Evolutionary conservation across 139 green algal genomes (phyloP), one percentile per base, ranked within the genome.

Genomic region (Yamagishiella unicocca): DNA sequence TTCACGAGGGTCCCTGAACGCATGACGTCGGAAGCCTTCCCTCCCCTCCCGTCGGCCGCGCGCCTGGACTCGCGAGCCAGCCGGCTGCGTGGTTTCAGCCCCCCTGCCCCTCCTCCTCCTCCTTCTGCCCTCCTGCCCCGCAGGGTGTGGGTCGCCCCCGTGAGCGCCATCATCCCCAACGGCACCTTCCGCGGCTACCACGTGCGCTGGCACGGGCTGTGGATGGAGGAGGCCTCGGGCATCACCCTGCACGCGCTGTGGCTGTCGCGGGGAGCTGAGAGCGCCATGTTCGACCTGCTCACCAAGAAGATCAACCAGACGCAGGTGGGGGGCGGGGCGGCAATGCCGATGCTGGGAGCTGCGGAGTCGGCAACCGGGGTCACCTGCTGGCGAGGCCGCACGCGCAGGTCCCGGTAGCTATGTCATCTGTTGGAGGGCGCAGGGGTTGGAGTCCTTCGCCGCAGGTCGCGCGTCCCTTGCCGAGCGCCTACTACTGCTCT

Each of bases 221-320:
- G 80, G 80, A 86, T 86, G 80, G 80, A 86, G 80, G 80, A 86
- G 80, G 80, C 80, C 8, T 64, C 80, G 21, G 80, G 80, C 45
- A 77, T 86, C 62, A 86, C 80, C 7, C 80, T 86, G 62, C 80
- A 86, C 31, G 80, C 31, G 2, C 64, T 86, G 62, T 50, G 25
- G n/a, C 33, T 43, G 19, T 24, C 78, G 4, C 38, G 29, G 27
- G 78, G 38, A 8, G 78, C 58, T 2, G 64, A 45, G 62, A 31
- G 14, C 7, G 31, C 31, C 31, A 76, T 78, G 55, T 68, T 58
- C 43, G 43, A 66, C 5, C 80, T 86, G 62, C 64, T 86, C 29
- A 86, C 80, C 4, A 46, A 64, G 37, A 54, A 55, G 25, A 86
- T 86, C 27, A 86, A 86, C 80, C 66, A 55, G n/a, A 86, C 80